These are phyloP conservation scores for Tillandsia leiboldiana DNA, from an alignment of 176 grass and related monocot species.

Conservation along the genomic window DNA sequence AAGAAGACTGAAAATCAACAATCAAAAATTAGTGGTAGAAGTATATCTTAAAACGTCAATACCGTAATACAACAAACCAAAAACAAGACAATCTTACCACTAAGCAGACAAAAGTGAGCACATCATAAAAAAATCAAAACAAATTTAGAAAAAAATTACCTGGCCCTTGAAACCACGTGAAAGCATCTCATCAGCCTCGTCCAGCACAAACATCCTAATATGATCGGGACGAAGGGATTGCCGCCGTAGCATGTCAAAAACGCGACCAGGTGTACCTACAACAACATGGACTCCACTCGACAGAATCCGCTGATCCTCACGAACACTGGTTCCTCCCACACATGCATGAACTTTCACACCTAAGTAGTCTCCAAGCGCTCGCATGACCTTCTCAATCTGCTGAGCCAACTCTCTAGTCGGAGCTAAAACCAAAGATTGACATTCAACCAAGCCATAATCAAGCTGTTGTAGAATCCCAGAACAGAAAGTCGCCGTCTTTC, in stretches of 20 bases:
- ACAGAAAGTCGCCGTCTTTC: constrained; percentile 13
- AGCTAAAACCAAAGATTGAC: constrained; percentile 3
- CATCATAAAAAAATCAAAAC: too few relatives aligned
- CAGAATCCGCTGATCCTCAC: constrained; percentile 8
- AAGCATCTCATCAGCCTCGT: constrained; percentile 21
- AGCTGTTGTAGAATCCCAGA: constrained; percentile 10
- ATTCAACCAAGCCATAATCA: constrained; percentile 9
- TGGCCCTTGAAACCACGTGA: constrained; percentile 11
- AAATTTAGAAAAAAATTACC: background rate
- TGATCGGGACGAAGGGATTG: background rate
- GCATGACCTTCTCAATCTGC: constrained; percentile 10
- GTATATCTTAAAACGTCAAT: too few relatives aligned
- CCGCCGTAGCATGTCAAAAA: constrained; percentile 12
- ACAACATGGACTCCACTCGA: constrained; percentile 16
- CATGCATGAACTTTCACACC: constrained; percentile 9
- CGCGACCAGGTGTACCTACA: constrained; percentile 12
- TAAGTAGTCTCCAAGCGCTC: constrained; percentile 9
- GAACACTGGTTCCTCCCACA: constrained; percentile 7
- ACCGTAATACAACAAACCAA: too few relatives aligned
- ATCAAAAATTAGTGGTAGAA: too few relatives aligned
- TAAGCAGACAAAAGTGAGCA: too few relatives aligned
- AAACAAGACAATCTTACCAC: too few relatives aligned
- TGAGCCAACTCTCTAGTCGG: constrained; percentile 5
- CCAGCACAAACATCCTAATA: constrained; percentile 11
- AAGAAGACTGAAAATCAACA: too few relatives aligned